Conservation (phyloP, 2,329 filamentous ascomycete species). For the Thelonectria rubi region DNA sequence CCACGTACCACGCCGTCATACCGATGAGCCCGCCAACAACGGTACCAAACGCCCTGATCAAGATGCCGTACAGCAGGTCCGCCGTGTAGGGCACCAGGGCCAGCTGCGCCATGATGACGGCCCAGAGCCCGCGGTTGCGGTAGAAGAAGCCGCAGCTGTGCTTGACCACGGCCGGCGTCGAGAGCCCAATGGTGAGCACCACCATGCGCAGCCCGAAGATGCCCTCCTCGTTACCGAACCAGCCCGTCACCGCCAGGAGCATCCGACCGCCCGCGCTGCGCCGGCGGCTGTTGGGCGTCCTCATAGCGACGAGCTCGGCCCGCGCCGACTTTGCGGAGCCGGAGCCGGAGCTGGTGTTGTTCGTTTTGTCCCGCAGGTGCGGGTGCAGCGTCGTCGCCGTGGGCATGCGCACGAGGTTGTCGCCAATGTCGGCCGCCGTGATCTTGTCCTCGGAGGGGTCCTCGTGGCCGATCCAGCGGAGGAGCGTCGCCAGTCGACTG, state of each 20-base stretch:
- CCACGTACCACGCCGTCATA: constrained; percentile 19
- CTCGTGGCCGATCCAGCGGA: constrained; percentile 16
- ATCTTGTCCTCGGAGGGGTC: constrained; percentile 17
- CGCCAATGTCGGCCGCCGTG: constrained; percentile 13
- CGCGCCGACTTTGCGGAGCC: constrained; percentile 10
- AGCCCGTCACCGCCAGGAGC: constrained; percentile 1
- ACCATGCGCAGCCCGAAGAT: constrained; percentile 15
- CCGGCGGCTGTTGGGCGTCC: constrained; percentile 19
- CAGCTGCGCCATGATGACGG: constrained; percentile 36
- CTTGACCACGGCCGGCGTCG: constrained; percentile 12
- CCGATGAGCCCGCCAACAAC: constrained; percentile 16
- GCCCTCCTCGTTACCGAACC: constrained; percentile 16
- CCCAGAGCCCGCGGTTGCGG: constrained; percentile 34
- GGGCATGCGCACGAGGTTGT: constrained; percentile 19
- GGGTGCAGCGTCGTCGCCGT: constrained; percentile 2
- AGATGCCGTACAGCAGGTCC: constrained; percentile 28
- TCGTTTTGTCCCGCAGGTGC: neutral
- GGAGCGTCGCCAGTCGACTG: constrained; percentile 1
- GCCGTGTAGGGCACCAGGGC: constrained; percentile 34
- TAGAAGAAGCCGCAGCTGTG: constrained; percentile 33
- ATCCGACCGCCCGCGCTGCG: constrained; percentile 9
- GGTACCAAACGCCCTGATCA: constrained; percentile 20
- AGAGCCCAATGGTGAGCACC: constrained; percentile 11
- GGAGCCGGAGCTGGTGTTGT: neutral
- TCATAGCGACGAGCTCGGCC: constrained; percentile 12